Evolutionary conservation across 805 yeast genomes (phyloP).

Genomic region (Wickerhamiella lipophila): DNA sequence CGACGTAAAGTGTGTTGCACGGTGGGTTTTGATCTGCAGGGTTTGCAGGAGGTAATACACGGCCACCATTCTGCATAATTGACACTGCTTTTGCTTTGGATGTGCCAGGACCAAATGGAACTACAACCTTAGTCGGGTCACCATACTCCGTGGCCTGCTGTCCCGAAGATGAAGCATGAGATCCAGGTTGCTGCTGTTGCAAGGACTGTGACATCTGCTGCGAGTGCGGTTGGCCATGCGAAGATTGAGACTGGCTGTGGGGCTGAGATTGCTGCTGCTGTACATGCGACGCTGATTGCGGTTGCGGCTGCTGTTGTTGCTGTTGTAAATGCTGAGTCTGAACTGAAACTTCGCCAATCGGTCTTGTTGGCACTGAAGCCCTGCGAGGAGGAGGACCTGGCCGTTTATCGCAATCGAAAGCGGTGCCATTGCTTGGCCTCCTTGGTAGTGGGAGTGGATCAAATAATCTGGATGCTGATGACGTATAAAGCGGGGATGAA

Average conservation of each 20-base stretch:
- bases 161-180: neutral
- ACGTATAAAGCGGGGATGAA: slow-evolving; percentile 11
- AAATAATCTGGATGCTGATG: slow-evolving; percentile 7
- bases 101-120: slow-evolving; percentile 26
- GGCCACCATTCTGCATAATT: slow-evolving; percentile 30
- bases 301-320: neutral
- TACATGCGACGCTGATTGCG: neutral
- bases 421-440: slow-evolving; percentile 4
- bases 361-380: slow-evolving; percentile 11
- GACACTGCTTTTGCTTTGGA: slow-evolving; percentile 25
- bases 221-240: neutral
- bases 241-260: neutral
- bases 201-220: neutral
- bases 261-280: neutral
- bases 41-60: slow-evolving; percentile 46
- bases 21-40: slow-evolving; percentile 99
- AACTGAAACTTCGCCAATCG: slow-evolving; percentile 7
- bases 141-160: neutral
- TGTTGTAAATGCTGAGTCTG: neutral
- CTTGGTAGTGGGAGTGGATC: slow-evolving; percentile 6
- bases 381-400: slow-evolving; percentile 9
- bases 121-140: slow-evolving; percentile 20
- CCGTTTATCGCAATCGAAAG: neutral
- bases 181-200: neutral
- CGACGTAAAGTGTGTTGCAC: slow-evolving; percentile 92